Conservation (phyloP, 2,329 filamentous ascomycete genomes). For the Pseudocercospora crystallina region DNA sequence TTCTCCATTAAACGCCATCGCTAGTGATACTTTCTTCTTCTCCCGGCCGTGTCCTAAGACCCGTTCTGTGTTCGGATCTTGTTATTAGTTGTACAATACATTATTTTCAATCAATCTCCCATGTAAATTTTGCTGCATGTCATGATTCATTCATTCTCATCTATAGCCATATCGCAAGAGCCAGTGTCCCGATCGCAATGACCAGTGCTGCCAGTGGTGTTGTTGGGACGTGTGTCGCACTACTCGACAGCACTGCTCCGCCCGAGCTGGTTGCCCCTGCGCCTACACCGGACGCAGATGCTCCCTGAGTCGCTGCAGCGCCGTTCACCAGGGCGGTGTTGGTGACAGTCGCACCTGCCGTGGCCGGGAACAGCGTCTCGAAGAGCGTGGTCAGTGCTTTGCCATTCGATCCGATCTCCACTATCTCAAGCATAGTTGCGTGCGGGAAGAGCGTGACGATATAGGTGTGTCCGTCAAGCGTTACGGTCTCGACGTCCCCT, state of each 20-base stretch:
- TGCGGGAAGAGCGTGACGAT: slow-evolving; percentile 35
- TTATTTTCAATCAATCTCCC: too few relatives aligned
- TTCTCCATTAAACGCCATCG: too few relatives aligned
- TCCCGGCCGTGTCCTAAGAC: too few relatives aligned
- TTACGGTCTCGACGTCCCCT: slow-evolving; percentile 33
- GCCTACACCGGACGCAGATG: slow-evolving; percentile 1
- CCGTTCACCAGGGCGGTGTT: slow-evolving; percentile 14
- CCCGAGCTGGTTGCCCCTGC: neutral
- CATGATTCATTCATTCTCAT: neutral
- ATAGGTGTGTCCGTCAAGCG: slow-evolving; percentile 29
- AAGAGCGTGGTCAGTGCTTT: slow-evolving; percentile 31
- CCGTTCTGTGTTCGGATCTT: too few relatives aligned
- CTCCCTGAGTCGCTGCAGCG: slow-evolving; percentile 9
- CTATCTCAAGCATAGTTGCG: slow-evolving; percentile 40
- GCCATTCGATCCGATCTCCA: slow-evolving; percentile 33
- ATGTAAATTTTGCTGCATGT: too few relatives aligned
- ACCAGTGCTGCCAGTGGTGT: neutral
- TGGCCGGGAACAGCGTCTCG: slow-evolving; percentile 42
- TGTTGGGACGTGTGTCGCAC: neutral
- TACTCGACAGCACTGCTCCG: neutral
- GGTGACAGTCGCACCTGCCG: slow-evolving; percentile 26
- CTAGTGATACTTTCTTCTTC: too few relatives aligned
- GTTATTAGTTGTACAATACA: neutral
- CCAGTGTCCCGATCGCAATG: slow-evolving; percentile 12
- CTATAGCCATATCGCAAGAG: slow-evolving; percentile 14